Evolutionary conservation across 148 eudicot species (phyloP).

Genomic region (Rhododendron williamsianum): DNA sequence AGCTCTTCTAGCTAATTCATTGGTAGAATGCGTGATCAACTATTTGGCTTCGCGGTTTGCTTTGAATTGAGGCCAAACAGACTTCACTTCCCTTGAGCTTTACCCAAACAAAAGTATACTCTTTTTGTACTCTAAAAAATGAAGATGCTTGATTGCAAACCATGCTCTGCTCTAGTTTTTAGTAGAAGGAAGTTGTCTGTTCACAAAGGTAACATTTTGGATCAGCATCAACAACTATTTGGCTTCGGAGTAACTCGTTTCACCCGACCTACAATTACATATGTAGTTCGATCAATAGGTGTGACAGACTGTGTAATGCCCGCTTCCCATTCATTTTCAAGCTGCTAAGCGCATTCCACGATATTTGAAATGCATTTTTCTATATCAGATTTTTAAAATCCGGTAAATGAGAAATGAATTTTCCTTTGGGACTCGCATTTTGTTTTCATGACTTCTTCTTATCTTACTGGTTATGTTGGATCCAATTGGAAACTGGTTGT

Average conservation of each 20-base stretch:
- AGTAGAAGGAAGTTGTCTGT: background rate
- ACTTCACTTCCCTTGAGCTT: background rate
- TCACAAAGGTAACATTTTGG: background rate
- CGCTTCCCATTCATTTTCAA: background rate
- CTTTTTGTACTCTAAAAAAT: background rate
- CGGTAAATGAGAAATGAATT: too few species aligned
- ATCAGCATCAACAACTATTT: background rate
- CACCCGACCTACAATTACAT: background rate
- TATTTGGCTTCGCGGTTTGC: too few species aligned
- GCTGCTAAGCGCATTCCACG: background rate
- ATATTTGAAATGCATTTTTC: background rate
- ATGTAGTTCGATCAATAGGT: background rate
- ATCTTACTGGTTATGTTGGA: too few species aligned
- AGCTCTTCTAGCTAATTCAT: too few species aligned
- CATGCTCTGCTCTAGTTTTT: background rate
- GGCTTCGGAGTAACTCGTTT: too few species aligned
- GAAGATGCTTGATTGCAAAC: background rate
- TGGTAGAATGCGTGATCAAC: too few species aligned
- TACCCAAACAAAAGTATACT: background rate
- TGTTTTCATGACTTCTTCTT: background rate
- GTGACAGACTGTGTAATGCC: background rate
- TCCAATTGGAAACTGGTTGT: too few species aligned
- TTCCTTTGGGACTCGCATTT: too few species aligned
- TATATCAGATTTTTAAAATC: too few species aligned
- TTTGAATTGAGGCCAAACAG: background rate